phyloP scores from a whole-genome alignment of 805 yeast species.

The Pichia phayaonensis region DNA sequence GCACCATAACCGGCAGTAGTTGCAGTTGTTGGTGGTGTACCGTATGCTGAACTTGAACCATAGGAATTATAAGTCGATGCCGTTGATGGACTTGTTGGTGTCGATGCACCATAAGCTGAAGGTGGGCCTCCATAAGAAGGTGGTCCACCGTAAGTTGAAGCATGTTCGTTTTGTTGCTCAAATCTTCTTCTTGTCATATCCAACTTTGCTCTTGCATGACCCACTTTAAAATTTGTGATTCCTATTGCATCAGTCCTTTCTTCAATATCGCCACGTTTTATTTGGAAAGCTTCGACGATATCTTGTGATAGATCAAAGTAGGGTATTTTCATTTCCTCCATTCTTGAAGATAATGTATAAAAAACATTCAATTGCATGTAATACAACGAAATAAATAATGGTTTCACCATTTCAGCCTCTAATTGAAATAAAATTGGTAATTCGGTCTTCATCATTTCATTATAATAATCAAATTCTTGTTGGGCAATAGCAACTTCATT shows the following conservation, averaged over 20 bases:
- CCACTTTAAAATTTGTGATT: conserved; percentile 83
- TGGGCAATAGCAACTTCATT: conserved; percentile 85
- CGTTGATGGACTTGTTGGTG: conserved; percentile 24
- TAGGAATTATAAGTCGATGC: conserved; percentile 23
- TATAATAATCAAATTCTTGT: conserved; percentile 93
- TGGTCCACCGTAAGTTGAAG: conserved; percentile 15
- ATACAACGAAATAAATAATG: conserved; percentile 88
- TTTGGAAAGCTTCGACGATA: conserved; percentile 68
- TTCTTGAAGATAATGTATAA: conserved; percentile 80
- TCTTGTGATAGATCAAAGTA: conserved; percentile 85
- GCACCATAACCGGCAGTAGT: conserved; percentile 23
- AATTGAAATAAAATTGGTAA: conserved; percentile 79
- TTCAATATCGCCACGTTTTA: conserved; percentile 85
- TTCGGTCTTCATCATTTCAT: conserved; percentile 87
- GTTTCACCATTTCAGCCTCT: conserved; percentile 89
- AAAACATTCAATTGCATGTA: conserved; percentile 97
- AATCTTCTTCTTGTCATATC: conserved; percentile 77
- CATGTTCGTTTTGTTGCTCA: conserved; percentile 36
- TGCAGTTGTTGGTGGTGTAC: conserved; percentile 21
- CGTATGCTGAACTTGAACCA: conserved; percentile 22
- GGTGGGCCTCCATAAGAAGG: conserved; percentile 3
- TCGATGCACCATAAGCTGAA: conserved; percentile 10
- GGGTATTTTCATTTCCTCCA: conserved; percentile 96
- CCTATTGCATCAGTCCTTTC: conserved; percentile 84
- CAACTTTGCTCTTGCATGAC: conserved; percentile 77